These are phyloP conservation scores for Striga asiatica DNA, from an alignment of 257 asterid species.

Conservation along the genomic window DNA sequence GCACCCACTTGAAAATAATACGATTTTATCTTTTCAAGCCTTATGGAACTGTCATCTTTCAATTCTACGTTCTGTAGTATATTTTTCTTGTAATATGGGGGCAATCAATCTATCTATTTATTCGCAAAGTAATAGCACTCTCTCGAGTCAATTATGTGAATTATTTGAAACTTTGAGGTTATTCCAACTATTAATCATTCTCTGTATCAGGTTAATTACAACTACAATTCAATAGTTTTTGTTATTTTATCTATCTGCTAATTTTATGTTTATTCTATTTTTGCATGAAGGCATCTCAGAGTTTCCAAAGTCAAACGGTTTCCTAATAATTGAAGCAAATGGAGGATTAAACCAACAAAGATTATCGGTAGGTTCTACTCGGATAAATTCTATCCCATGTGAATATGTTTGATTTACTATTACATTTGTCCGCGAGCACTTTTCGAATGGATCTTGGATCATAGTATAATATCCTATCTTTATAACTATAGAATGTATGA, in stretches of 20 bases:
- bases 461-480: background rate
- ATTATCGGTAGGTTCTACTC: slow-evolving; percentile 70
- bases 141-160: background rate
- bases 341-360: slow-evolving; percentile 99
- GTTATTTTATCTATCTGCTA: slow-evolving; percentile 3
- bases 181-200: background rate
- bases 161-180: background rate
- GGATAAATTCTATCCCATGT: slow-evolving; percentile 3
- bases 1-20: no score
- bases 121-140: background rate
- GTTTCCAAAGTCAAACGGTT: slow-evolving; percentile 73
- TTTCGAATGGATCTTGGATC: background rate
- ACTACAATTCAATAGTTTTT: background rate
- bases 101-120: no score
- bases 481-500: background rate
- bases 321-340: slow-evolving; percentile 90
- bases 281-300: slow-evolving; percentile 42
- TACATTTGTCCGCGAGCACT: background rate
- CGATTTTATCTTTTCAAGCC: no score
- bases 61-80: no score
- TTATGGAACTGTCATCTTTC: no score
- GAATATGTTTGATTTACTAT: background rate
- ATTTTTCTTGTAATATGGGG: no score
- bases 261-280: slow-evolving; percentile 13
- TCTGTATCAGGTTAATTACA: background rate